Conservation (phyloP, 164 flowering plant genomes). For the Malania oleifera region DNA sequence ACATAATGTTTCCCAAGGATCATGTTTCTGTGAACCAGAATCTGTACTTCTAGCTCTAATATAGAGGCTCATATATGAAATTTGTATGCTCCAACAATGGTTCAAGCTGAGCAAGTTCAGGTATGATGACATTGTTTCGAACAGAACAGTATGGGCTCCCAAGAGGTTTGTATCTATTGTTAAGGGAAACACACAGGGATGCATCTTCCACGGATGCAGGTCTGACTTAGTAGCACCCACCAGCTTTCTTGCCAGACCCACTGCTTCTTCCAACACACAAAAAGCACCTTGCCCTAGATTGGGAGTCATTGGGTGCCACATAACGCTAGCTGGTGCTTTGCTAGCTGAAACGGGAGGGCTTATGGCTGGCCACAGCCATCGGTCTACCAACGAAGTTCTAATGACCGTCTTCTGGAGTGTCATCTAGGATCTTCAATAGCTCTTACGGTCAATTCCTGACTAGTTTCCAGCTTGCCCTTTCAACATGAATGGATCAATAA, state of each 20-base stretch:
- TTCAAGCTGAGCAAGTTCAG: conserved; percentile 68
- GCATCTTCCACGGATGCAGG: conserved; percentile 42
- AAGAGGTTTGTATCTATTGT: conserved; percentile 70
- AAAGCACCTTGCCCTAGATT: conserved; percentile 97
- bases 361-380: conserved; percentile 79
- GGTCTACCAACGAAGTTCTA: conserved; percentile 67
- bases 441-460: conserved; percentile 61
- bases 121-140: conserved; percentile 65
- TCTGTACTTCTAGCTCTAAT: background rate
- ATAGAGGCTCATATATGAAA: conserved; percentile 57
- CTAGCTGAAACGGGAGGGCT: conserved; percentile 61
- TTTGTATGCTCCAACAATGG: conserved; percentile 86
- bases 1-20: background rate
- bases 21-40: background rate
- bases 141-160: conserved; percentile 60
- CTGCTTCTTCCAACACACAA: conserved; percentile 85
- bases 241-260: conserved; percentile 64
- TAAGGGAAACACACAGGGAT: conserved; percentile 62
- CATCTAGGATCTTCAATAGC: conserved; percentile 43
- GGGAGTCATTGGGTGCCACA: conserved; percentile 99
- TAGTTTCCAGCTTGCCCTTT: conserved; percentile 55
- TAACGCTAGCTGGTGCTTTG: conserved; percentile 73
- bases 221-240: conserved; percentile 35
- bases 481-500: conserved; percentile 50
- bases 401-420: conserved; percentile 66